phyloP scores from a whole-genome alignment of 2,329 filamentous ascomycete species.

The Neurospora sp. region DNA sequence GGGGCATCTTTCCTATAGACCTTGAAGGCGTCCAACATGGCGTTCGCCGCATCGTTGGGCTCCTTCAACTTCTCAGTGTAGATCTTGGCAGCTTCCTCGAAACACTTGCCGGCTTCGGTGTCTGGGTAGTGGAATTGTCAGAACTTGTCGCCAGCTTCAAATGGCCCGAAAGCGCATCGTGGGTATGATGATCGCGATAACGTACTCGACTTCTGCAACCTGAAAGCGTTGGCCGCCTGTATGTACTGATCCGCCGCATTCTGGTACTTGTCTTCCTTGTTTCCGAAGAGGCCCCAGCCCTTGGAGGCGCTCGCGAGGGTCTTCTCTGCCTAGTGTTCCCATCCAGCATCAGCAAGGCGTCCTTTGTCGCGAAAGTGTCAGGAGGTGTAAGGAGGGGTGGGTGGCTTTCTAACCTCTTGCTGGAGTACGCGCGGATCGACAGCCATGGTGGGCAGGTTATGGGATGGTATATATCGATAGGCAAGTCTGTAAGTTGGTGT shows the following conservation, averaged over 20 bases:
- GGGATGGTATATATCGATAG: not conserved
- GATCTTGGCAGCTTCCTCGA: constrained; percentile 76
- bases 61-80: constrained; percentile 77
- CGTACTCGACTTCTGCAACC: constrained; percentile 75
- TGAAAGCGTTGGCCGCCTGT: constrained; percentile 85
- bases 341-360: constrained; percentile 7
- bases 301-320: constrained; percentile 60
- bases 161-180: not conserved
- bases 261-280: constrained; percentile 79
- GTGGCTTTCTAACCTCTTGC: constrained; percentile 15
- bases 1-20: constrained; percentile 82
- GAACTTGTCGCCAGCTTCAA: not conserved
- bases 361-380: not conserved
- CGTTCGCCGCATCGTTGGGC: constrained; percentile 85
- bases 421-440: constrained; percentile 19
- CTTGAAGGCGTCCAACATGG: constrained; percentile 85
- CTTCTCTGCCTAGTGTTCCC: constrained; percentile 67
- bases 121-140: constrained; percentile 35
- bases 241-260: constrained; percentile 79
- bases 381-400: not conserved
- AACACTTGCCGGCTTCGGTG: constrained; percentile 76
- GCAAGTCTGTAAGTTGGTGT: not conserved
- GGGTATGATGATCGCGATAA: constrained; percentile 1
- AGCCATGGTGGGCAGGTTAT: constrained; percentile 14
- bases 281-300: constrained; percentile 86